phyloP scores from a whole-genome alignment of 768 basidiomycete genomes.

The Mycena indigotica region DNA sequence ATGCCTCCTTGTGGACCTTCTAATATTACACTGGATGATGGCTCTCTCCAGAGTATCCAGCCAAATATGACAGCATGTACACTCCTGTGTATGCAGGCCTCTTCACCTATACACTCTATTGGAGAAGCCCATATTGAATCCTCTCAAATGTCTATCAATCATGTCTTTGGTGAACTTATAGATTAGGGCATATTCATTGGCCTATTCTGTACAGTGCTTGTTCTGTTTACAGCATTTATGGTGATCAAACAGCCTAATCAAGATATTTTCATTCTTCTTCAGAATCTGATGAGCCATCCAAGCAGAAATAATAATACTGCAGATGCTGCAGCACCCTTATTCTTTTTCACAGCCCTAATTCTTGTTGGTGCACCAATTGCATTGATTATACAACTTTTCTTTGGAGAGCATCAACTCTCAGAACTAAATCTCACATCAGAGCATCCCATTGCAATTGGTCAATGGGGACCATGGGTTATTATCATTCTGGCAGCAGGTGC shows the following conservation, averaged over 20 bases:
- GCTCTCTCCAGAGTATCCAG: neutral
- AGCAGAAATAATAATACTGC: too few relatives aligned
- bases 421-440: neutral
- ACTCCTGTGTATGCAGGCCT: neutral
- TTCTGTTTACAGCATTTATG: neutral
- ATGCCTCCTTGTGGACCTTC: neutral
- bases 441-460: neutral
- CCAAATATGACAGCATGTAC: neutral
- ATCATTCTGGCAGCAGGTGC: neutral
- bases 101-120: neutral
- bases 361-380: neutral
- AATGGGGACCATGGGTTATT: neutral
- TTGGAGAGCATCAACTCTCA: neutral
- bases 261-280: neutral
- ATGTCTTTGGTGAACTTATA: neutral
- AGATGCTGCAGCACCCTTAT: neutral
- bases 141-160: neutral
- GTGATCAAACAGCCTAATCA: neutral
- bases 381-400: neutral
- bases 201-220: neutral
- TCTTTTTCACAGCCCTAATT: neutral
- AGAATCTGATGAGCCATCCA: neutral
- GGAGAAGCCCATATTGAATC: neutral
- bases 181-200: neutral
- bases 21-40: neutral